phyloP scores from a whole-genome alignment of 495 filamentous ascomycete species.

The Alectoria sarmentosa region DNA sequence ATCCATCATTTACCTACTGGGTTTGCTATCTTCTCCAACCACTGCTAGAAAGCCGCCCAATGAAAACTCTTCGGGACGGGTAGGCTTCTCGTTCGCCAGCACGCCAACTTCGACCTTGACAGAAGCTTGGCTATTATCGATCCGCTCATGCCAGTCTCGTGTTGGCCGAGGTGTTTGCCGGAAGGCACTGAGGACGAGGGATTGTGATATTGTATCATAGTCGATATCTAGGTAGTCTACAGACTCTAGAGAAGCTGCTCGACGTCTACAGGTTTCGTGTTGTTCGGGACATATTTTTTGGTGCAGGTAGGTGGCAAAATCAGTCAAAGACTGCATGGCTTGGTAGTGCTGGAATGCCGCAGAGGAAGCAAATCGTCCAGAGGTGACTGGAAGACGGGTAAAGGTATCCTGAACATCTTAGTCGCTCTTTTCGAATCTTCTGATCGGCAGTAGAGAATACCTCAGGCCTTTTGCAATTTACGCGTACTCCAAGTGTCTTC shows the following conservation, averaged over 20 bases:
- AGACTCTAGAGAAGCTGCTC: conserved; percentile 34
- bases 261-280: conserved; percentile 34
- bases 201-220: conserved; percentile 63
- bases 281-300: conserved; percentile 45
- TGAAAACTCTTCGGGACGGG: conserved; percentile 62
- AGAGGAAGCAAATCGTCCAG: conserved; percentile 57
- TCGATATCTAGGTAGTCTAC: conserved; percentile 69
- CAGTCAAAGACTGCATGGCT: conserved; percentile 47
- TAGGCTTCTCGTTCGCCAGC: conserved; percentile 57
- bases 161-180: conserved; percentile 23
- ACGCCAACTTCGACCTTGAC: conserved; percentile 73
- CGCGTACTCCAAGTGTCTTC: conserved; percentile 49
- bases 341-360: conserved; percentile 63
- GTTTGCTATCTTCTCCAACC: conserved; percentile 63
- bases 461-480: conserved; percentile 47
- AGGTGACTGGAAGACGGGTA: conserved; percentile 52
- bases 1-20: conserved; percentile 47
- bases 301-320: conserved; percentile 51
- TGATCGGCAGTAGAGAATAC: conserved; percentile 29
- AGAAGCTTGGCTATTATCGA: conserved; percentile 31
- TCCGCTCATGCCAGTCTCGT: conserved; percentile 43
- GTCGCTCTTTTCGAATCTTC: not conserved
- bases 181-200: conserved; percentile 48
- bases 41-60: conserved; percentile 75
- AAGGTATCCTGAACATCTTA: conserved; percentile 53